These are phyloP conservation scores for Cercospora janseana DNA, from an alignment of 2,329 filamentous ascomycete genomes.

Conservation along the genomic window DNA sequence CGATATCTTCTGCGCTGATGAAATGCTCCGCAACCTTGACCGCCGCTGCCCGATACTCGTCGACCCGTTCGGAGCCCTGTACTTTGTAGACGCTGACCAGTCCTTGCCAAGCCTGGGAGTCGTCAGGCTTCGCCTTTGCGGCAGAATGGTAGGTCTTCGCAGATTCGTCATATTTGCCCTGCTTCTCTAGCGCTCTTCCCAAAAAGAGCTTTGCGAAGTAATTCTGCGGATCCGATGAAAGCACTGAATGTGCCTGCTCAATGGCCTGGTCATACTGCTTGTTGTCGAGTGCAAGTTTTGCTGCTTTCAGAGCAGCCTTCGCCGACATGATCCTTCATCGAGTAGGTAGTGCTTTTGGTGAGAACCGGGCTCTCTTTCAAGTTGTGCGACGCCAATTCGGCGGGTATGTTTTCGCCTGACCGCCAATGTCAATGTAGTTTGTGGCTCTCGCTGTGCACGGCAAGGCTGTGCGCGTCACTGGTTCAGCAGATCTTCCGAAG, in stretches of 20 bases:
- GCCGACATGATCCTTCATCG: constrained; percentile 39
- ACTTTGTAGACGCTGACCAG: constrained; percentile 82
- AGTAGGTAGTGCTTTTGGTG: too few relatives aligned
- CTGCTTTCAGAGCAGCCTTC: constrained; percentile 67
- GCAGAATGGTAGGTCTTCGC: constrained; percentile 75
- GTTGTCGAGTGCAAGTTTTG: constrained; percentile 73
- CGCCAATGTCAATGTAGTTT: too few relatives aligned
- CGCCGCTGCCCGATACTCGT: constrained; percentile 71
- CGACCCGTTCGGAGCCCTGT: constrained; percentile 64
- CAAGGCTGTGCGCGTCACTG: constrained; percentile 3
- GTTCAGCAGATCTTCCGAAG: not conserved
- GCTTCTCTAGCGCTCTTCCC: constrained; percentile 79
- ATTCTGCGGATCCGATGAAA: constrained; percentile 71
- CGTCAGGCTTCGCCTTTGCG: constrained; percentile 66
- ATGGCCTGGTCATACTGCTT: constrained; percentile 76
- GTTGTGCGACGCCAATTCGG: too few relatives aligned
- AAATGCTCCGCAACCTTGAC: constrained; percentile 74
- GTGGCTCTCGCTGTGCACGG: too few relatives aligned
- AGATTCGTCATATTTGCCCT: constrained; percentile 67
- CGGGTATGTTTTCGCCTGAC: too few relatives aligned
- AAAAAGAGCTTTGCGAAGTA: constrained; percentile 89
- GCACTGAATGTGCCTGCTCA: constrained; percentile 64
- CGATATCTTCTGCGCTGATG: constrained; percentile 60
- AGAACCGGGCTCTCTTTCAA: too few relatives aligned
- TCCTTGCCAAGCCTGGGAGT: constrained; percentile 88